Evolutionary conservation across 495 filamentous ascomycete genomes (phyloP).

Genomic region (Saxophila tyrrhenica): DNA sequence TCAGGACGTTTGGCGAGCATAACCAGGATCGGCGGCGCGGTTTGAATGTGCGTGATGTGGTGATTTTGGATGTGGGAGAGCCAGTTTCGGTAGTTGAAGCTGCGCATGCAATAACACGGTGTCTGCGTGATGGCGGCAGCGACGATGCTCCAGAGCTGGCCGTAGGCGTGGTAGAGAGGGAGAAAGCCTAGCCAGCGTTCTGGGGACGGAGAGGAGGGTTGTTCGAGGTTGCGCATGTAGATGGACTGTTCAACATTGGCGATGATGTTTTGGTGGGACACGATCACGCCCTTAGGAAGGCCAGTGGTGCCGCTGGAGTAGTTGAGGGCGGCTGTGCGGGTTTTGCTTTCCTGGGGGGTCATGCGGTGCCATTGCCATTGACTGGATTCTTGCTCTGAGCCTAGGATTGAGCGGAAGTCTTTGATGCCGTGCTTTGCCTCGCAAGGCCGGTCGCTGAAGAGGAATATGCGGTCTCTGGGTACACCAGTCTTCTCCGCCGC

Average conservation of each 20-base stretch:
- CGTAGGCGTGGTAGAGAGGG: constrained; percentile 36
- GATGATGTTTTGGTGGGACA: constrained; percentile 32
- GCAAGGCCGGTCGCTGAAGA: constrained; percentile 37
- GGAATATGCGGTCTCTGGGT: constrained; percentile 35
- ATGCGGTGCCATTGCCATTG: constrained; percentile 36
- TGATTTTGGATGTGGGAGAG: constrained; percentile 25
- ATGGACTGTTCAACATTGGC: constrained; percentile 31
- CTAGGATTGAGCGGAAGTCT: constrained; percentile 42
- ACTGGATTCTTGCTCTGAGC: constrained; percentile 32
- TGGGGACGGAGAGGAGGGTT: constrained; percentile 10
- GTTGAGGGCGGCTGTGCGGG: constrained; percentile 34
- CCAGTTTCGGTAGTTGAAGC: constrained; percentile 25
- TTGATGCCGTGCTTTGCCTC: constrained; percentile 26
- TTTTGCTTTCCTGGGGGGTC: constrained; percentile 30
- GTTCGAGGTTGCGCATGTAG: constrained; percentile 27
- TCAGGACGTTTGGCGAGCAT: constrained; percentile 33
- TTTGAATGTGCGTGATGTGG: constrained; percentile 31
- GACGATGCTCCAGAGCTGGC: constrained; percentile 36
- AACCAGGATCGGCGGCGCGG: constrained; percentile 31
- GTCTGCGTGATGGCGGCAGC: constrained; percentile 21
- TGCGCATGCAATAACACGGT: constrained; percentile 29
- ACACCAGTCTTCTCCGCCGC: constrained; percentile 35
- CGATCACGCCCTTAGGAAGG: constrained; percentile 34
- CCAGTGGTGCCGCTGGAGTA: constrained; percentile 39
- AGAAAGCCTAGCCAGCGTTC: constrained; percentile 34